phyloP scores from a whole-genome alignment of 108 stramenopile species.

The Skeletonema grethae region DNA sequence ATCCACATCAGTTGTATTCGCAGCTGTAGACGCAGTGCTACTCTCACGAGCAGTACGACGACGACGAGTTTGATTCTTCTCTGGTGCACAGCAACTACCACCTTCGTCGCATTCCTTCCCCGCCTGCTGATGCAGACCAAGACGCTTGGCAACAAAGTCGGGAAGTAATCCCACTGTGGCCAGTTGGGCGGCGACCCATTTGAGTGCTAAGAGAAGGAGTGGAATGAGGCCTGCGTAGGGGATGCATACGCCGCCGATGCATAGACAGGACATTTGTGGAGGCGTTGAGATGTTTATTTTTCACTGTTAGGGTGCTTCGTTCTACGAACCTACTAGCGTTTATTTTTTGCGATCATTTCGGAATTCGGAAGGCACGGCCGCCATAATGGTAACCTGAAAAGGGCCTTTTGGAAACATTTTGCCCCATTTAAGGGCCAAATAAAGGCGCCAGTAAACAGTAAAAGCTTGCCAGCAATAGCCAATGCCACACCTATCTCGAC shows the following conservation, averaged over 20 bases:
- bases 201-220: constrained; percentile 53
- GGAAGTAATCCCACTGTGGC: constrained; percentile 48
- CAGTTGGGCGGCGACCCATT: constrained; percentile 50
- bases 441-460: too few species aligned
- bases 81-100: neutral
- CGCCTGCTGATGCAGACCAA: constrained; percentile 19
- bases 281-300: too few species aligned
- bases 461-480: too few species aligned
- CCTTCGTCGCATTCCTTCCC: neutral
- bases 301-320: too few species aligned
- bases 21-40: constrained; percentile 3
- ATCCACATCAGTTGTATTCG: neutral
- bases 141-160: constrained; percentile 49
- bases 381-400: too few species aligned
- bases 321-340: too few species aligned
- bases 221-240: constrained; percentile 84
- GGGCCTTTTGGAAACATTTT: too few species aligned
- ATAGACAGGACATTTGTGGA: constrained; percentile 57
- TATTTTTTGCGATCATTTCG: too few species aligned
- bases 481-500: too few species aligned
- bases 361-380: too few species aligned
- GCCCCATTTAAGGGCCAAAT: too few species aligned
- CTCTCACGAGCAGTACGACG: constrained; percentile 11
- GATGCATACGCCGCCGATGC: constrained; percentile 86
- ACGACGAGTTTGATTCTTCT: neutral